A percentile compares a stretch with the other conserved stretches of the same genome.
These are phyloP conservation scores for Penicillium turbatum DNA, from an alignment of 495 filamentous ascomycete species.

Conservation along the genomic window DNA sequence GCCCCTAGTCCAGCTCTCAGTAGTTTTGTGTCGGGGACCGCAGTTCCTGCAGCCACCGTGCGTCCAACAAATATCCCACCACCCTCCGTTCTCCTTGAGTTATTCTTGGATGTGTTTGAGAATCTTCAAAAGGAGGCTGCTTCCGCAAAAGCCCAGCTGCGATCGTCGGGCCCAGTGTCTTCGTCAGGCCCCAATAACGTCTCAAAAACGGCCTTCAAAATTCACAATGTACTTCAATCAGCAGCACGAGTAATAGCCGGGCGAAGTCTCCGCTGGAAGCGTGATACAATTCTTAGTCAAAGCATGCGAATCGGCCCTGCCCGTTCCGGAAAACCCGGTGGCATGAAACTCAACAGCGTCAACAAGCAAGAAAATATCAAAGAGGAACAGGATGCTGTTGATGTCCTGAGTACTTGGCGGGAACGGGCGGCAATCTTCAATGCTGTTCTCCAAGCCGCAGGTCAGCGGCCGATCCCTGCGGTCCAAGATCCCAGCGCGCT, in stretches of 20 bases:
- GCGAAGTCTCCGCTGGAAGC: conserved; percentile 81
- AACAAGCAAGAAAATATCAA: conserved; percentile 74
- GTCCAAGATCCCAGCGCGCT: conserved; percentile 59
- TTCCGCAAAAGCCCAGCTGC: conserved; percentile 17
- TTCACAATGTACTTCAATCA: conserved; percentile 56
- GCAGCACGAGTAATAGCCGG: conserved; percentile 80
- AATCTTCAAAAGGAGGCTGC: conserved; percentile 37
- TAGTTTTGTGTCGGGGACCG: conserved; percentile 12
- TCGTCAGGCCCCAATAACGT: background rate
- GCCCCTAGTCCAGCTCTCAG: conserved; percentile 5
- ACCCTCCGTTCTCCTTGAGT: conserved; percentile 72
- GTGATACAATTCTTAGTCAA: conserved; percentile 79
- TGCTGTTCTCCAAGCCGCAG: conserved; percentile 33
- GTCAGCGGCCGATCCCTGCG: conserved; percentile 56
- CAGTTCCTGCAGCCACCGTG: conserved; percentile 23
- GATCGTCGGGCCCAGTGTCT: background rate
- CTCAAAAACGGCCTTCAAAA: conserved; percentile 29
- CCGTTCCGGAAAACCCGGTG: conserved; percentile 56
- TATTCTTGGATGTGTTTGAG: conserved; percentile 65
- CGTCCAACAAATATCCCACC: conserved; percentile 88
- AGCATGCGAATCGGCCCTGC: conserved; percentile 80
- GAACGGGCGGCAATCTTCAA: conserved; percentile 42
- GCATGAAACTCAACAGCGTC: conserved; percentile 85
- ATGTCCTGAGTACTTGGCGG: conserved; percentile 69
- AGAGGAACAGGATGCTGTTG: conserved; percentile 83